Conservation (phyloP, 371 early-diverging fungal genomes). For the Chytridium lagenaria region DNA sequence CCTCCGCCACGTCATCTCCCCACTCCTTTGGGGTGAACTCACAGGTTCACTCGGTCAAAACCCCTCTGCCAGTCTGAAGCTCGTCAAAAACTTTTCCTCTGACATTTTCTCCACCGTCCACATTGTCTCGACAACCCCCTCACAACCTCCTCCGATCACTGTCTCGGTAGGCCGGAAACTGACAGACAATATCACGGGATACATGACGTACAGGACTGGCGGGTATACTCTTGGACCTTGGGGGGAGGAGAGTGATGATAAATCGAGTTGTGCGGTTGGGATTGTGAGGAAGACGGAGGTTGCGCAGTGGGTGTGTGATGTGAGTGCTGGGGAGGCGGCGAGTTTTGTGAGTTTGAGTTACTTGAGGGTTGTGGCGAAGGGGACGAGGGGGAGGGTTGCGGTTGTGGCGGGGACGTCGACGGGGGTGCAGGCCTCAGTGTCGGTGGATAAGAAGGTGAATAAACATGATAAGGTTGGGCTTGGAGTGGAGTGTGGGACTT, state of each 20-base stretch:
- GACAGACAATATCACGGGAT: conserved; percentile 69
- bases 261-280: conserved; percentile 47
- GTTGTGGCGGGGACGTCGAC: conserved; percentile 41
- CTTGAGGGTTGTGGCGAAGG: conserved; percentile 40
- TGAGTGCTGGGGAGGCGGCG: conserved; percentile 20
- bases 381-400: conserved; percentile 41
- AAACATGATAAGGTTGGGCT: conserved; percentile 74
- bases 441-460: conserved; percentile 56
- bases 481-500: conserved; percentile 75
- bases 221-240: conserved; percentile 68
- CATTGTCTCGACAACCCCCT: conserved; percentile 58
- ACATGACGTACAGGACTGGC: conserved; percentile 78
- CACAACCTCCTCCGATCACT: conserved; percentile 69
- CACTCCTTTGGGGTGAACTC: conserved; percentile 72
- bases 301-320: conserved; percentile 30
- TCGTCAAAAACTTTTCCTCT: conserved; percentile 69
- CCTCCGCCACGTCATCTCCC: conserved; percentile 74
- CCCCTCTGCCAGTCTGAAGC: conserved; percentile 66
- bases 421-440: conserved; percentile 40
- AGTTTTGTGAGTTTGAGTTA: conserved; percentile 37
- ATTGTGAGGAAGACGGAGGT: conserved; percentile 29
- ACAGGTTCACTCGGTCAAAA: conserved; percentile 56
- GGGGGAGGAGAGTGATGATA: conserved; percentile 33
- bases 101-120: conserved; percentile 72
- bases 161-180: conserved; percentile 70